These are phyloP conservation scores for Lentinula sp. DNA, from an alignment of 768 basidiomycete genomes.

Conservation along the genomic window DNA sequence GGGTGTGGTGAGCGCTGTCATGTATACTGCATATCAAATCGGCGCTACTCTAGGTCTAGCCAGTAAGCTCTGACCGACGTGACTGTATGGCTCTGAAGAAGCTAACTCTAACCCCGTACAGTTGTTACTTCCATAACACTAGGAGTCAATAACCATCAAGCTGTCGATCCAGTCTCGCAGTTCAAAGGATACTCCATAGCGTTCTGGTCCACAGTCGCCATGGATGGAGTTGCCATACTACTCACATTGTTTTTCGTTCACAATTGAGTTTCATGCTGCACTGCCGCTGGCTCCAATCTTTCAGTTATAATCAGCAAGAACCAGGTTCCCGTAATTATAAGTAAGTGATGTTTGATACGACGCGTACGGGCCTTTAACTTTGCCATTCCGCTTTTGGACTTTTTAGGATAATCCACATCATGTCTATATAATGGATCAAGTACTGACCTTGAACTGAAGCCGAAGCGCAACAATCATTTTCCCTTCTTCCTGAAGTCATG, in stretches of 20 bases:
- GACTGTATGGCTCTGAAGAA: neutral
- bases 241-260: neutral
- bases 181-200: neutral
- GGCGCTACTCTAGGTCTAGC: constrained; percentile 5
- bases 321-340: too few species aligned
- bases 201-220: neutral
- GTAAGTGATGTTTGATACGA: too few species aligned
- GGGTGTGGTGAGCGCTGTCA: constrained; percentile 6
- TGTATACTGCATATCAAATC: constrained; percentile 8
- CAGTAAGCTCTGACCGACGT: neutral
- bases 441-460: too few species aligned
- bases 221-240: neutral
- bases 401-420: too few species aligned
- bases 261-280: neutral
- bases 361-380: too few species aligned
- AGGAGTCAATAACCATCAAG: neutral
- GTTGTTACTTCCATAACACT: constrained; percentile 1
- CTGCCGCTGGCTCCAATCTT: too few species aligned
- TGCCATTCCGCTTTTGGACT: too few species aligned
- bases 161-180: neutral
- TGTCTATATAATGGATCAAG: too few species aligned
- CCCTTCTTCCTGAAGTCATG: too few species aligned
- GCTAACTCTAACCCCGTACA: neutral
- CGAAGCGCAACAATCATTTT: too few species aligned
- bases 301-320: too few species aligned